Evolutionary conservation across 768 basidiomycete species (phyloP).

Genomic region (Dacryopinax spathularia): DNA sequence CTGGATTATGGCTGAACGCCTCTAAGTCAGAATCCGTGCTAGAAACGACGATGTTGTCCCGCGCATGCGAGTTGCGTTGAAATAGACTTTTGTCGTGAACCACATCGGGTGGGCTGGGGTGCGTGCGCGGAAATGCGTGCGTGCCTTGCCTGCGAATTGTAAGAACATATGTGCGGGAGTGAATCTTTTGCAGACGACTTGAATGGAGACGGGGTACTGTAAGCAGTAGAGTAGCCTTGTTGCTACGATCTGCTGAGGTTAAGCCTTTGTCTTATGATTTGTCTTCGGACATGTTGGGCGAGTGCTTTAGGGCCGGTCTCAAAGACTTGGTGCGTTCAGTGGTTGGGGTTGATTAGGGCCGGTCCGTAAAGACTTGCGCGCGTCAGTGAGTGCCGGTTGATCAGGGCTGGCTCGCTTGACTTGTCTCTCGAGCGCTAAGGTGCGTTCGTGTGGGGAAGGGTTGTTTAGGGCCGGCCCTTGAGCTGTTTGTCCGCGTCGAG

Average conservation of each 20-base stretch:
- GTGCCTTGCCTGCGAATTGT: conserved; percentile 40
- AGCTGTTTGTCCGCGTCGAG: too few species aligned
- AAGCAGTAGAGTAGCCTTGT: conserved; percentile 67
- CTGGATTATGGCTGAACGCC: conserved; percentile 75
- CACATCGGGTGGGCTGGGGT: conserved; percentile 43
- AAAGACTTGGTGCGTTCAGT: too few species aligned
- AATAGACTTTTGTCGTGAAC: conserved; percentile 60
- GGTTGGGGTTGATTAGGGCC: too few species aligned
- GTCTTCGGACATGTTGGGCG: too few species aligned
- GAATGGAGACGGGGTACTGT: conserved; percentile 61
- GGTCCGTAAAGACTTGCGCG: too few species aligned
- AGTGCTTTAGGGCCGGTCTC: too few species aligned
- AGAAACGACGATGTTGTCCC: conserved; percentile 58
- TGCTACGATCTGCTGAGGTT: conserved; percentile 65
- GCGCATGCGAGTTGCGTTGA: conserved; percentile 47
- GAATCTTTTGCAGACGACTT: conserved; percentile 71
- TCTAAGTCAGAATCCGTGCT: conserved; percentile 73
- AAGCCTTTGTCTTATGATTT: conserved; percentile 59
- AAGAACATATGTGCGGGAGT: conserved; percentile 56
- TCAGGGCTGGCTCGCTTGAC: too few species aligned
- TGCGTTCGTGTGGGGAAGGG: too few species aligned
- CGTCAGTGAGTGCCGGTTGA: too few species aligned
- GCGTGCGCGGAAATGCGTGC: conserved; percentile 40
- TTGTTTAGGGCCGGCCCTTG: too few species aligned
- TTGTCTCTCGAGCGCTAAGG: too few species aligned